phyloP scores from a whole-genome alignment of 768 basidiomycete species.

The Trametes meyenii region DNA sequence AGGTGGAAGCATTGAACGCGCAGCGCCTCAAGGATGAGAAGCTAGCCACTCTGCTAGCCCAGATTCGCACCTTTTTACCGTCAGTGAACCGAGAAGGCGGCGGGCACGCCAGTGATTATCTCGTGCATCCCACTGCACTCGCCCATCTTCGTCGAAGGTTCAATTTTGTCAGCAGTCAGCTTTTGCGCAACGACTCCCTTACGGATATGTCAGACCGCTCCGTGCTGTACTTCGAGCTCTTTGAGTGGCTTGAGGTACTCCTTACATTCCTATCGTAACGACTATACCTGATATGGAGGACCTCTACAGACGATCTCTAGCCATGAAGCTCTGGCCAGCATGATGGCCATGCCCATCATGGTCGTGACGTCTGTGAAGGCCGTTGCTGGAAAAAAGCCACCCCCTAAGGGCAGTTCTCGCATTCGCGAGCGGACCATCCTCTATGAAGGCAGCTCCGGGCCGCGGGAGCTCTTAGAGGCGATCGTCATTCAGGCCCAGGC shows the following conservation, averaged over 20 bases:
- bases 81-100: conserved; percentile 76
- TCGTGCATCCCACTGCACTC: conserved; percentile 89
- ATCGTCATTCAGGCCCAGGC: conserved; percentile 93
- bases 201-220: conserved; percentile 92
- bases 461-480: conserved; percentile 88
- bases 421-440: conserved; percentile 81
- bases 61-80: conserved; percentile 84
- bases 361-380: conserved; percentile 70
- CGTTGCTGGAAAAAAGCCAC: conserved; percentile 56
- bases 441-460: conserved; percentile 90
- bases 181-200: conserved; percentile 89
- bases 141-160: conserved; percentile 91
- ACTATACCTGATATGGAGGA: conserved; percentile 7
- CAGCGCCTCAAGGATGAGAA: conserved; percentile 76
- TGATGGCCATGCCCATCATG: conserved; percentile 99
- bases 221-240: conserved; percentile 83
- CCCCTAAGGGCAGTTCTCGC: conserved; percentile 45
- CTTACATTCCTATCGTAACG: conserved; percentile 3
- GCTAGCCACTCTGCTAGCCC: conserved; percentile 66
- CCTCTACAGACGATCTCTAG: conserved; percentile 78
- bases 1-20: conserved; percentile 72
- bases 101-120: conserved; percentile 82
- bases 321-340: conserved; percentile 90
- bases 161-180: conserved; percentile 82
- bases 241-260: conserved; percentile 88